phyloP scores from a whole-genome alignment of 805 yeast species.

The Yamadazyma insecticola region DNA sequence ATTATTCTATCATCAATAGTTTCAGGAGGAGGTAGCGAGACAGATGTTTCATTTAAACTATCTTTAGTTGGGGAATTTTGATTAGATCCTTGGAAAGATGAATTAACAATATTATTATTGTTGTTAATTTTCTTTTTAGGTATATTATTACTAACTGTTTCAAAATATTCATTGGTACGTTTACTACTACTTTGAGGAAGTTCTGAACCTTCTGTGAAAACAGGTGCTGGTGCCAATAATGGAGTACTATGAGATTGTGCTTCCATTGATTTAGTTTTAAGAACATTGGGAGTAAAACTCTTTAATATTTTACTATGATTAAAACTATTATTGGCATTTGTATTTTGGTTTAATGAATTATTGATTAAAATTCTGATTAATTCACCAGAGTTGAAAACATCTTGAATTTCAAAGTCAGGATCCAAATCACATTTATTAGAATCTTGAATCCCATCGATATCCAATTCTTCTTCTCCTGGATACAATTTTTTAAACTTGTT shows the following conservation, averaged over 20 bases:
- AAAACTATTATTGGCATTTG: conserved; percentile 1
- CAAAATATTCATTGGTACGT: conserved; percentile 19
- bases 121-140: conserved; percentile 13
- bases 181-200: conserved; percentile 13
- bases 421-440: conserved; percentile 67
- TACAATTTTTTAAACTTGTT: conserved; percentile 57
- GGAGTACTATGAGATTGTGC: conserved; percentile 18
- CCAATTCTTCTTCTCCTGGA: conserved; percentile 54
- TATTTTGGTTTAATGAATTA: conserved; percentile 12
- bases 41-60: conserved; percentile 13
- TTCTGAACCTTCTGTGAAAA: conserved; percentile 9
- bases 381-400: conserved; percentile 50
- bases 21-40: conserved; percentile 36
- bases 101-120: no score
- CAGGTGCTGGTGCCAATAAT: conserved; percentile 20
- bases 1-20: conserved; percentile 12
- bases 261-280: conserved; percentile 3
- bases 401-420: conserved; percentile 65
- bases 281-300: conserved; percentile 2
- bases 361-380: conserved; percentile 30
- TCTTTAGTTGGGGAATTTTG: background rate
- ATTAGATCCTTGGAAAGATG: no score
- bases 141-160: conserved; percentile 17
- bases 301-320: background rate
- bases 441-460: conserved; percentile 64